Base-by-base conservation (phyloP, 2,329 filamentous ascomycete species). In the Lomentospora prolificans region DNA sequence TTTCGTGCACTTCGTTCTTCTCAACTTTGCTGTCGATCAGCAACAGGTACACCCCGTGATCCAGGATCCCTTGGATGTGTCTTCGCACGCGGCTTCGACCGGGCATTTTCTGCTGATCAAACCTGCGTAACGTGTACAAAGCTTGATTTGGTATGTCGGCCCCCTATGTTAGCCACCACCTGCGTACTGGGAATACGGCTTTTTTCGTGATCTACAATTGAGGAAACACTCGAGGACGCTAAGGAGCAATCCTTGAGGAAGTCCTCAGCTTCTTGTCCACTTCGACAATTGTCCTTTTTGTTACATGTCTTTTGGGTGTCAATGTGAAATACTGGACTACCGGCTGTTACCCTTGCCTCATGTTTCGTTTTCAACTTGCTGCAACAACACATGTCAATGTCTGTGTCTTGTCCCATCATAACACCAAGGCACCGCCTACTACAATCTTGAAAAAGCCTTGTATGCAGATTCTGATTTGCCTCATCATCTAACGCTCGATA, bases 141-240 rank as follows among this genome's bases (percentile, higher is more conserved):
- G 22, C 41, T 28, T 46, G 41, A 46, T 55, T 36, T n/a, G 53
- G 53, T 55, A 50, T 50, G 53, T 55, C 36, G 36, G 33, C 36
- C 36, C 36, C 36, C 36, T 54, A 28, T 17, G 14, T 54, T 17
- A 44, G 27, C 17, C 10, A n/a, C 25, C 22, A 19, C 14, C 51
- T 22, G 30, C 33, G 14, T 36, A 9, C 19, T 24, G 41, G 19
- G 36, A 44, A 25, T 10, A n/a, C 12, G 41, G 24, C 52, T 25
- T 39, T 54, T 28, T 33, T 30, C 30, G 14, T 54, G 22, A 24
- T n/a, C 31, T 14, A 54, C 10, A 14, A 17, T 28, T 39, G 17
- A 8, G 46, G 36, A 19, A 54, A 46, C 36, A 41, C 36, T 41
- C 36, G n/a, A 41, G 36, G 7, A 14, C 9, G n/a, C n/a, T 4